Evolutionary conservation across 1,284 basidiomycete genomes (phyloP), one percentile per base, ranked within the genome.

Genomic region (Ustilago loliicola): DNA sequence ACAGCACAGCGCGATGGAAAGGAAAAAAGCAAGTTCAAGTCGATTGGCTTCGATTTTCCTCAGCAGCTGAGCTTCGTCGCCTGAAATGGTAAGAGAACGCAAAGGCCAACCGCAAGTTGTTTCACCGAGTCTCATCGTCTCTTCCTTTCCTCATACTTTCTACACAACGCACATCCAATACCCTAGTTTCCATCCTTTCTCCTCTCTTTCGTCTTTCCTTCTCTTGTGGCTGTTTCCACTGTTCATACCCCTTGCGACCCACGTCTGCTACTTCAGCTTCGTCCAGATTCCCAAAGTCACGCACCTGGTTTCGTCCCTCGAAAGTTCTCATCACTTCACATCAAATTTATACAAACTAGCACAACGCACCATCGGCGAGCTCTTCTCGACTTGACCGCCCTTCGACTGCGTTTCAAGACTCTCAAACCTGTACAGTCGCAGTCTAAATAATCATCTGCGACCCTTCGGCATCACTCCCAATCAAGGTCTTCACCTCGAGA

Each of bases 1-100:
- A 55, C 23, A 38, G 53, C 9, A n/a, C 52, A 34, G 32, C 52
- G 52, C 52, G 57, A 50, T 36, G 45, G 23, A 32, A 57, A 45
- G 15, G 48, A 51, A 47, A 55, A 15, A 51, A 9, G 17, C 3
- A 9, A 25, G 7, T 25, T 17, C 23, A 13, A 25, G 48, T 50
- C 48, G 48, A 50, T 50, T 50, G 15, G 8, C 19, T 45, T 45
- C 40, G 40, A 19, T 17, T 45, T 45, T 45, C 34, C 34, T 36
- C 40, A 15, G 13, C 52, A 32, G 29, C 32, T 36, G 30, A 53
- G 30, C 52, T 42, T 30, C 21, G 38, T 36, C 50, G 25, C 11
- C n/a, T 29, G 19, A 19, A 9, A 25, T 19, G 27, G 21, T n/a
- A 17, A 40, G 34, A 40, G 42, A 40, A 27, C 55, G 58, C 55